These are phyloP conservation scores for Pilobolus umbonatus DNA, from an alignment of 192 early-diverging fungal species.

Conservation along the genomic window DNA sequence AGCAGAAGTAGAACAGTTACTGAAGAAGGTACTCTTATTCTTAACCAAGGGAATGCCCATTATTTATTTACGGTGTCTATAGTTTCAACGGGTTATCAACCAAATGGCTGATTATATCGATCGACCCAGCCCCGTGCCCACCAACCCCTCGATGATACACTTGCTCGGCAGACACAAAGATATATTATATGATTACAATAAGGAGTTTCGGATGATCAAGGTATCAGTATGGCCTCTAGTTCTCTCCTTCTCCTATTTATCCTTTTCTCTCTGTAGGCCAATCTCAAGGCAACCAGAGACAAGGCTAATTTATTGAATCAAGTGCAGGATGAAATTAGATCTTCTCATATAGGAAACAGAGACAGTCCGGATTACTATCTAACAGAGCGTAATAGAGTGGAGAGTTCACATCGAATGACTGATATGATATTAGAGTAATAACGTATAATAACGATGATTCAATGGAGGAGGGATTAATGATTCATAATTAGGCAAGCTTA, in stretches of 20 bases:
- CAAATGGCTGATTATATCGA: constrained; percentile 63
- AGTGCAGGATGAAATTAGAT: constrained; percentile 56
- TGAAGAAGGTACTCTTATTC: neutral
- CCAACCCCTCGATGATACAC: constrained; percentile 65
- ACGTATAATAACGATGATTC: no score
- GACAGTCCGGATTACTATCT: constrained; percentile 60
- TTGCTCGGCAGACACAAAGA: constrained; percentile 72
- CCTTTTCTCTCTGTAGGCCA: constrained; percentile 36
- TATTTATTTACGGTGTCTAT: neutral
- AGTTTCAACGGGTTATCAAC: constrained; percentile 58
- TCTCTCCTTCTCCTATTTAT: neutral
- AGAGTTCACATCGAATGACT: constrained; percentile 66
- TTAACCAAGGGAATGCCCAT: neutral
- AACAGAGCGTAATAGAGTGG: constrained; percentile 65
- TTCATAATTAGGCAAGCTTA: constrained; percentile 67
- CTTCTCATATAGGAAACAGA: constrained; percentile 30
- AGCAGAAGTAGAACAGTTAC: constrained; percentile 28
- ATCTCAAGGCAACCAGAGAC: constrained; percentile 57
- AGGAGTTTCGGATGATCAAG: constrained; percentile 70
- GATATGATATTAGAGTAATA: constrained; percentile 76
- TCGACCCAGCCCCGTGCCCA: constrained; percentile 38
- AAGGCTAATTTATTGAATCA: constrained; percentile 65
- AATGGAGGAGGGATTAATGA: no score
- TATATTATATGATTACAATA: constrained; percentile 74
- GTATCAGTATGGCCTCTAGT: constrained; percentile 26